Evolutionary conservation across 2,329 filamentous ascomycete species (phyloP).

Genomic region (Curvularia eragrostidis): DNA sequence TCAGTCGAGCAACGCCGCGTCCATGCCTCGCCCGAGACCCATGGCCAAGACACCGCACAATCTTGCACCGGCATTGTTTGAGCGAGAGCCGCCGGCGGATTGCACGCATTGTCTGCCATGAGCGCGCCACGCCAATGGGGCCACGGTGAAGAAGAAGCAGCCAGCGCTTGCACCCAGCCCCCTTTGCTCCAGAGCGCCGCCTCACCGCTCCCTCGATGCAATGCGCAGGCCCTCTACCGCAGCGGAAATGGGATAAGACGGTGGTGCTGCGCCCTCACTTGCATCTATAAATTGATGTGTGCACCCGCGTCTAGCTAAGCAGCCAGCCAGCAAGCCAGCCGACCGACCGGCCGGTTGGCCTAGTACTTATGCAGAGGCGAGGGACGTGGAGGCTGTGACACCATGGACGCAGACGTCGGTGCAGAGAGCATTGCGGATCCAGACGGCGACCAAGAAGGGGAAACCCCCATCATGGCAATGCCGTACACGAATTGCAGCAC

Average conservation of each 20-base stretch:
- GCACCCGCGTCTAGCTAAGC: slow-evolving; percentile 27
- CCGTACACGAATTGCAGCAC: slow-evolving; percentile 33
- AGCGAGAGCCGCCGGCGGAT: not conserved
- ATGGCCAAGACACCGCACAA: slow-evolving; percentile 35
- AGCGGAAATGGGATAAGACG: slow-evolving; percentile 19
- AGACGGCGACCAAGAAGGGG: slow-evolving; percentile 33
- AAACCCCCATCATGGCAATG: slow-evolving; percentile 39
- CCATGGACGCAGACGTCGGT: not conserved
- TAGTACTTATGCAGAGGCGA: slow-evolving; percentile 25
- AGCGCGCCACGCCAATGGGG: not conserved
- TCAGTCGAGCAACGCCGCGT: slow-evolving; percentile 4
- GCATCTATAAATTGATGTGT: slow-evolving; percentile 19
- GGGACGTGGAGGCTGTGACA: slow-evolving; percentile 24
- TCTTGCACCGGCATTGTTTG: slow-evolving; percentile 23
- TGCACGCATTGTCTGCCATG: not conserved
- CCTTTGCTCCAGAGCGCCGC: slow-evolving; percentile 13
- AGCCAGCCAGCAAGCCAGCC: not conserved
- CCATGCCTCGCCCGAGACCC: slow-evolving; percentile 22
- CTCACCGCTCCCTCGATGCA: slow-evolving; percentile 44
- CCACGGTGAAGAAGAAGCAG: slow-evolving; percentile 12
- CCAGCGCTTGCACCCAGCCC: slow-evolving; percentile 17
- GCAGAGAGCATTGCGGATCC: slow-evolving; percentile 30
- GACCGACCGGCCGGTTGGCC: not conserved
- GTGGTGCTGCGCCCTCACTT: slow-evolving; percentile 27
- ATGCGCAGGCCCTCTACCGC: slow-evolving; percentile 34